A percentile compares a stretch with the other conserved stretches of the same genome.
These are phyloP conservation scores for Cryptococcus sp. DNA, from an alignment of 1,284 basidiomycete species.

Conservation along the genomic window DNA sequence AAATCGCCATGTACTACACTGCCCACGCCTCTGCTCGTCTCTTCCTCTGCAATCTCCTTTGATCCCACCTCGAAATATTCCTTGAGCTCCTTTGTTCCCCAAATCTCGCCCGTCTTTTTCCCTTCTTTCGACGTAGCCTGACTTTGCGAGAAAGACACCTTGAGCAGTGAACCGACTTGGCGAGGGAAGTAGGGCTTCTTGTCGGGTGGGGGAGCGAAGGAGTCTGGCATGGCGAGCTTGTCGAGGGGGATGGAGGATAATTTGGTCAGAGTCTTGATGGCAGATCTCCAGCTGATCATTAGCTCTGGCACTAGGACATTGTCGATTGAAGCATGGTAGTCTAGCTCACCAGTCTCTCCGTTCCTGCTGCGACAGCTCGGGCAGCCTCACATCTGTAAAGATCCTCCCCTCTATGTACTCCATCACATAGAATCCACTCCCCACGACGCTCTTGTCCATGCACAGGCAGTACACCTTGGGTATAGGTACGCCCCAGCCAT, in stretches of 20 bases:
- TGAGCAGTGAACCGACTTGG: constrained; percentile 77
- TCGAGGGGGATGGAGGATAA: constrained; percentile 67
- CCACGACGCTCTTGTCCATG: constrained; percentile 68
- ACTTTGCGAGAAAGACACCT: constrained; percentile 68
- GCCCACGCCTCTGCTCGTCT: constrained; percentile 58
- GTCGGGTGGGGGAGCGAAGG: constrained; percentile 64
- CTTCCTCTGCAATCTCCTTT: constrained; percentile 65
- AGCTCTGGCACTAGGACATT: not conserved
- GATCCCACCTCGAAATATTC: constrained; percentile 60
- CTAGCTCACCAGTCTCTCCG: constrained; percentile 62
- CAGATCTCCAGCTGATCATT: constrained; percentile 63
- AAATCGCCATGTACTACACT: constrained; percentile 83
- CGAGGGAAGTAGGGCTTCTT: constrained; percentile 74
- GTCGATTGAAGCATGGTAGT: not conserved
- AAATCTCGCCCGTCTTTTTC: constrained; percentile 36
- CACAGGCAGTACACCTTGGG: constrained; percentile 80
- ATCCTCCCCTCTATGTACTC: constrained; percentile 88
- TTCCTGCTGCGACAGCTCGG: constrained; percentile 57
- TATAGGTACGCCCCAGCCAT: constrained; percentile 59
- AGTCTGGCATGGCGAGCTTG: constrained; percentile 59
- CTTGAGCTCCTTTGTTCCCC: constrained; percentile 65
- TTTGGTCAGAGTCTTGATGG: constrained; percentile 65
- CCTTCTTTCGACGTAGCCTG: constrained; percentile 55
- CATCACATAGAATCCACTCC: constrained; percentile 93
- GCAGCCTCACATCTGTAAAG: constrained; percentile 78